Evolutionary conservation across 305 asterid genomes (phyloP), one percentile per base, ranked within the genome.

Genomic region (Fraxinus platypoda): DNA sequence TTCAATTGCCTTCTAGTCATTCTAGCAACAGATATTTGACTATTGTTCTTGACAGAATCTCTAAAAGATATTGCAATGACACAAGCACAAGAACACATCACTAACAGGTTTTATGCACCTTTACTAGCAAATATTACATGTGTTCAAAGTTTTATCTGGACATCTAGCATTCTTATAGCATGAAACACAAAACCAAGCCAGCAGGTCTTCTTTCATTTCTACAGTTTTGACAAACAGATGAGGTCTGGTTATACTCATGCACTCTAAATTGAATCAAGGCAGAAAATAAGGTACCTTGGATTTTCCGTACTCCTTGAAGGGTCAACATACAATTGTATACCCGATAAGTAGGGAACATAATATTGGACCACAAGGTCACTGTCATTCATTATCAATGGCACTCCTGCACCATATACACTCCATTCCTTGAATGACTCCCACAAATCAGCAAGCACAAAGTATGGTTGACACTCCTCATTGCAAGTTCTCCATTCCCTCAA

Each of bases 361-460:
- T 46, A 46, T 46, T 46, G 57, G 57, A 13, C 57, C 19, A 46
- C 57, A 13, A 46, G 57, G 19, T 46, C 57, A 46, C 57, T 46
- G 19, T 46, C 19, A 46, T 46, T 15, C 57, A 46, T 84, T 81
- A 93, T 81, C 94, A 95, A 86, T 12, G 98, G 99, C 81, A 95
- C 99, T 82, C 98, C 99, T 79, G 93, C 92, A 81, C 99, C 99
- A 87, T 93, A 95, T 2, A 94, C 99, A 82, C 99, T 95, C 99
- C 98, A 94, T 86, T 95, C 98, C 84, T 90, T 92, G 79, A 93
- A 95, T 3, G 98, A 91, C 79, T 95, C 99, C 97, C 98, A 95
- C 43, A 95, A 86, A 88, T 94, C 98, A 75, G 95, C 93, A 4
- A 95, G 91, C 84, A 92, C 90, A 80, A 91, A 95, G 87, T 90